These are phyloP conservation scores for Lignosus rhinocerotis DNA, from an alignment of 1,284 basidiomycete genomes.

Conservation along the genomic window DNA sequence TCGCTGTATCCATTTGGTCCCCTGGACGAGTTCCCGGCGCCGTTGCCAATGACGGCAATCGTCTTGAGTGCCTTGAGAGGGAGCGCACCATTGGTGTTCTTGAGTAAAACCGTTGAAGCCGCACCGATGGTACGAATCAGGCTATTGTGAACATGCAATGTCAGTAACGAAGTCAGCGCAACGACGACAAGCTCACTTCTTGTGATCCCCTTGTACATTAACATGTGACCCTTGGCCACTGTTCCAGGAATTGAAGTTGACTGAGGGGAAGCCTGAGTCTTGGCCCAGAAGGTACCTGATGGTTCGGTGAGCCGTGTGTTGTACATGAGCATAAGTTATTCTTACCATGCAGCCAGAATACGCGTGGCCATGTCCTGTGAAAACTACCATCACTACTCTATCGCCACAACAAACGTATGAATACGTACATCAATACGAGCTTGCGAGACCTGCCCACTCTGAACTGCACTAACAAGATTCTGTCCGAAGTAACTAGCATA, in stretches of 20 bases:
- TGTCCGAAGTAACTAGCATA: conserved; percentile 22
- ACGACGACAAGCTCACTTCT: conserved; percentile 38
- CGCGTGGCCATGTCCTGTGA: conserved; percentile 59
- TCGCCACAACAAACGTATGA: no score
- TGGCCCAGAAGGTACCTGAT: conserved; percentile 61
- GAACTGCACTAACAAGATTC: conserved; percentile 23
- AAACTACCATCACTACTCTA: not conserved
- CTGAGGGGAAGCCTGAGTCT: conserved; percentile 57
- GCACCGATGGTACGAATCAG: conserved; percentile 69
- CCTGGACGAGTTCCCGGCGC: conserved; percentile 54
- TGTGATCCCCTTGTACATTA: conserved; percentile 53
- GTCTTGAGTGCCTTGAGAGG: conserved; percentile 56
- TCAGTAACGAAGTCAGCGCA: not conserved
- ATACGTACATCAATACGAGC: conserved; percentile 21
- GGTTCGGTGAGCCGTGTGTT: not conserved
- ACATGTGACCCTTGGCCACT: conserved; percentile 25
- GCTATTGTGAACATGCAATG: conserved; percentile 32
- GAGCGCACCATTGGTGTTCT: conserved; percentile 60
- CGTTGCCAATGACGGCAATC: conserved; percentile 64
- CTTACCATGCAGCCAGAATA: conserved; percentile 58
- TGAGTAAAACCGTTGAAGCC: conserved; percentile 72
- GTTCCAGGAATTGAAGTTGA: conserved; percentile 41
- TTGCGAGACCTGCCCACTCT: conserved; percentile 22
- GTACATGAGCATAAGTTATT: not conserved
- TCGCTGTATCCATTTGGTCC: conserved; percentile 61